phyloP scores from a whole-genome alignment of 306 rosid genomes.

The Vigna angularis region DNA sequence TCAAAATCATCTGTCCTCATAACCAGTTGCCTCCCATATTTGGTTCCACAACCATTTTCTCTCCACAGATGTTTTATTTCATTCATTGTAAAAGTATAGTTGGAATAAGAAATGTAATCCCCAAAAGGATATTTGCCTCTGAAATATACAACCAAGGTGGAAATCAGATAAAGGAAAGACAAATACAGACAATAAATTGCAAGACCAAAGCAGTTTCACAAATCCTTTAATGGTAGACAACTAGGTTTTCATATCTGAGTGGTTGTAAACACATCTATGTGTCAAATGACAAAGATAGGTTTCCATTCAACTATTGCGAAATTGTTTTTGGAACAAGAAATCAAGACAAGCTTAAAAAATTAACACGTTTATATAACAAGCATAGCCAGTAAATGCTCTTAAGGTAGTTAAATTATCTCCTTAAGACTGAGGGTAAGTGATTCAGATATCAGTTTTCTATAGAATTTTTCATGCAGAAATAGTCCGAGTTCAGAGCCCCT shows the following conservation, averaged over 20 bases:
- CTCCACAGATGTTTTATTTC: conserved; percentile 97
- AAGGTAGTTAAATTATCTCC: not conserved
- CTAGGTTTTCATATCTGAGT: not conserved
- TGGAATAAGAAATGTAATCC: conserved; percentile 82
- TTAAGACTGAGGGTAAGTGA: not conserved
- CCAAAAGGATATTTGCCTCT: conserved; percentile 91
- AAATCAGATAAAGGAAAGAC: conserved; percentile 41
- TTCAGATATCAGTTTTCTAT: conserved; percentile 6
- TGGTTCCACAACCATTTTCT: conserved; percentile 71
- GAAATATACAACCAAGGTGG: conserved; percentile 48
- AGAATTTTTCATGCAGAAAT: conserved; percentile 1
- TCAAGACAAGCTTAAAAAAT: conserved; percentile 24
- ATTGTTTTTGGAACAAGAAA: conserved; percentile 6
- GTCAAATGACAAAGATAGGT: conserved; percentile 10
- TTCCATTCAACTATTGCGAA: conserved; percentile 9
- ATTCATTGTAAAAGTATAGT: conserved; percentile 80
- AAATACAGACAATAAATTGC: conserved; percentile 13
- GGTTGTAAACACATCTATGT: conserved; percentile 3
- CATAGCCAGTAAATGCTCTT: conserved; percentile 6
- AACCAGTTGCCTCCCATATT: conserved; percentile 68
- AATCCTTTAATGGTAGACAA: conserved; percentile 4
- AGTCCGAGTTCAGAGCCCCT: not conserved
- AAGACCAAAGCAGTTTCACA: conserved; percentile 16
- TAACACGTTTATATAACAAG: not conserved
- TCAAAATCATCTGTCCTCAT: conserved; percentile 94